Base-by-base conservation (phyloP, 139 green algal genomes). In the Tetraselmis chui region DNA sequence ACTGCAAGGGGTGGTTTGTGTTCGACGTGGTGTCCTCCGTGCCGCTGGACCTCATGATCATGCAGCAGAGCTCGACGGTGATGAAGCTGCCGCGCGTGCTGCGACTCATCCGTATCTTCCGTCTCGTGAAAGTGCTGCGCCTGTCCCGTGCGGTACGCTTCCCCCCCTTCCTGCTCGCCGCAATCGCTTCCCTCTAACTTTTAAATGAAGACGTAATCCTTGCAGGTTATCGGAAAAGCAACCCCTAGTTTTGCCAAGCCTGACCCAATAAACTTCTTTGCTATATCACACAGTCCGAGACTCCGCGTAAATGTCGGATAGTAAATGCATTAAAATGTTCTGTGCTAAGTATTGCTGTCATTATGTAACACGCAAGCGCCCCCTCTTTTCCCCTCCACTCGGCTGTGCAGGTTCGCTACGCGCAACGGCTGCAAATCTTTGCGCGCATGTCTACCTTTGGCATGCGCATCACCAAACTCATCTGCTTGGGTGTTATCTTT, bases 381-480 rank as follows among this genome's bases (percentile, higher is more conserved):
- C n/a, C n/a, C n/a, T n/a, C n/a, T n/a, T n/a, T n/a, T n/a, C n/a
- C n/a, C n/a, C n/a, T n/a, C n/a, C n/a, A n/a, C n/a, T n/a, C 45
- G 11, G 45, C 45, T 18, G 18, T 67, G 45, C 45, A 67, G 45
- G 45, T 67, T 5, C 83, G 80, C 75, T 75, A 83, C 75, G 31
- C 82, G 74, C 59, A 30, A 0, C 76, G 83, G 0, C 59, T 81
- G 28, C 81, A 31, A 1, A 59, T 86, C 26, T 23, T 86, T 58
- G 58, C 79, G 23, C 30, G 76, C 76, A 86, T 86, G 26, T 78
- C 28, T n/a, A 80, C 79, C n/a, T 86, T 86, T 67, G 75, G 83
- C 30, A 76, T 59, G 27, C 76, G 76, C 28, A 84, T 86, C 30
- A 25, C 81, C 2, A 45, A 80, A 31, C 79, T 86, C 29, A 59